These are phyloP conservation scores for Aspergillus eucalypticola DNA, from an alignment of 2,329 filamentous ascomycete genomes.

Conservation along the genomic window DNA sequence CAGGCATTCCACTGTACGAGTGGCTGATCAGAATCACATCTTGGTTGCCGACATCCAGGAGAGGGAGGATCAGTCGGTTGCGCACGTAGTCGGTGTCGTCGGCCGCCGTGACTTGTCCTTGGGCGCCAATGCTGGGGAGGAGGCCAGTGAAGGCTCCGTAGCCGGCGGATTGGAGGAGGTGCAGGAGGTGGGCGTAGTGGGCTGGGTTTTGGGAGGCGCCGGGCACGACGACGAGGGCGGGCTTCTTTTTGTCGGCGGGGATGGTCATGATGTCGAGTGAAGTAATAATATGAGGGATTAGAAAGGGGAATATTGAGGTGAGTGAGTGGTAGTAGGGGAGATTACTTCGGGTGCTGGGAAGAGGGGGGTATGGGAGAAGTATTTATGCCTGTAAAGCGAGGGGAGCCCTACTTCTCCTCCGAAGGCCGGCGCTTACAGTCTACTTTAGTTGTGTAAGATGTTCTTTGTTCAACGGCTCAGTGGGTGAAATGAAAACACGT, in stretches of 20 bases:
- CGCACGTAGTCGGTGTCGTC: conserved; percentile 8
- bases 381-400: too few species aligned
- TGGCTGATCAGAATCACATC: conserved; percentile 10
- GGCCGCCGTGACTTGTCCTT: background rate
- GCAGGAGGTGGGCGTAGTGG: conserved; percentile 1
- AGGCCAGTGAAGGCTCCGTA: conserved; percentile 4
- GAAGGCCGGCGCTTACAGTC: too few species aligned
- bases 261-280: background rate
- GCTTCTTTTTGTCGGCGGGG: background rate
- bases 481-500: too few species aligned
- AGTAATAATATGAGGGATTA: too few species aligned
- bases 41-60: conserved; percentile 1
- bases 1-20: conserved; percentile 6
- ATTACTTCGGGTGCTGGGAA: too few species aligned
- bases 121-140: conserved; percentile 5
- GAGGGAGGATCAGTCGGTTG: background rate
- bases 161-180: conserved; percentile 5
- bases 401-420: too few species aligned
- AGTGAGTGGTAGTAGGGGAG: too few species aligned
- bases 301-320: too few species aligned
- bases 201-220: conserved; percentile 8
- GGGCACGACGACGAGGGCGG: conserved; percentile 1
- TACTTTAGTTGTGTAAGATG: too few species aligned
- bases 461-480: too few species aligned
- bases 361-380: too few species aligned